Evolutionary conservation across 495 filamentous ascomycete species (phyloP).

Genomic region (Niebla homalea): DNA sequence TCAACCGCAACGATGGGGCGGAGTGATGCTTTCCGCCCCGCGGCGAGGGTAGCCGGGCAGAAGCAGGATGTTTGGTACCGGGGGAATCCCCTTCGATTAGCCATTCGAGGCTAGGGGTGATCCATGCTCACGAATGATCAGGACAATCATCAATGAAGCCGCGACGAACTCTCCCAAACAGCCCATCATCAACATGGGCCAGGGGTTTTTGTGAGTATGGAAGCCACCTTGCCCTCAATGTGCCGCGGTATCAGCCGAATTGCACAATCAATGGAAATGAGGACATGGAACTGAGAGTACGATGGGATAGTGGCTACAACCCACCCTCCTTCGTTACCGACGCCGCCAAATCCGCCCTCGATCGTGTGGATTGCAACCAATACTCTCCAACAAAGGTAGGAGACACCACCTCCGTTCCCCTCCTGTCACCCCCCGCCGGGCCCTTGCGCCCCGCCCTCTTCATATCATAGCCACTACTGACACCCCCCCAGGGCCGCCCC

Average conservation of each 20-base stretch:
- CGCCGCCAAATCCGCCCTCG: slow-evolving; percentile 77
- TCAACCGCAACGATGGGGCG: slow-evolving; percentile 24
- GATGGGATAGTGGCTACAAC: slow-evolving; percentile 88
- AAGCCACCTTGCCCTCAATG: background rate
- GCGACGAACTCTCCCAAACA: slow-evolving; percentile 70
- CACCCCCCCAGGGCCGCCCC: slow-evolving; percentile 51
- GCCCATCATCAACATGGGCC: slow-evolving; percentile 44
- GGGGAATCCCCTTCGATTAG: too few relatives aligned
- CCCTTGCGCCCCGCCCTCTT: too few relatives aligned
- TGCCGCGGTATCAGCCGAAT: too few relatives aligned
- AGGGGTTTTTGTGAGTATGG: slow-evolving; percentile 21
- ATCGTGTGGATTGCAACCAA: slow-evolving; percentile 96
- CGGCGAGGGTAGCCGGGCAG: slow-evolving; percentile 63
- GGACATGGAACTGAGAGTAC: too few relatives aligned
- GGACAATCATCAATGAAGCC: slow-evolving; percentile 94
- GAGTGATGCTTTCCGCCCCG: slow-evolving; percentile 51
- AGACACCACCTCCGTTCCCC: background rate
- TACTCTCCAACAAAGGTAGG: slow-evolving; percentile 81
- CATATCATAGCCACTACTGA: background rate
- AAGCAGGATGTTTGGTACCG: slow-evolving; percentile 87
- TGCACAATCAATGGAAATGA: too few relatives aligned
- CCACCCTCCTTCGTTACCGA: slow-evolving; percentile 83
- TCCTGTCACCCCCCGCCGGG: too few relatives aligned
- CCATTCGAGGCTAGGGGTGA: too few relatives aligned
- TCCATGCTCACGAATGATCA: slow-evolving; percentile 21